Percentiles rank a stretch among this genome's conserved stretches.
Evolutionary conservation across 2,329 filamentous ascomycete species (phyloP).

Genomic region (Paecilomyces sp.): DNA sequence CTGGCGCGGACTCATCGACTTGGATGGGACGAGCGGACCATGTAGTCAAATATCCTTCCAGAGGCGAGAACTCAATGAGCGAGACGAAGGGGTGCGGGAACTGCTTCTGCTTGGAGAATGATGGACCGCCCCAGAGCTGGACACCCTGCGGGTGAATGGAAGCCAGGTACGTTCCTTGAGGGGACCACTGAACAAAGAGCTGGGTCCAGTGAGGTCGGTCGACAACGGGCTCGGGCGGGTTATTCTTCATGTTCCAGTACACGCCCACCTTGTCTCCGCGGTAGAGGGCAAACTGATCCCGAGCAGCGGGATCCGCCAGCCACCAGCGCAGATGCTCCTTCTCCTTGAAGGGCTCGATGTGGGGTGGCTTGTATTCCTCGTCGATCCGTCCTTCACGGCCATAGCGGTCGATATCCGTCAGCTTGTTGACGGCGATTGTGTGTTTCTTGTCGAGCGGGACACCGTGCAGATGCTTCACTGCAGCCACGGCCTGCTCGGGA

Average conservation of each 20-base stretch:
- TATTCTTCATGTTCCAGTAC: constrained; percentile 98
- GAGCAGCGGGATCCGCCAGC: constrained; percentile 78
- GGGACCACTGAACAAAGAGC: constrained; percentile 96
- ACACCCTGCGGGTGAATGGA: constrained; percentile 95
- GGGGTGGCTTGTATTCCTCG: constrained; percentile 77
- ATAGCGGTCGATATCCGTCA: constrained; percentile 95
- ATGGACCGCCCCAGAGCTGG: constrained; percentile 88
- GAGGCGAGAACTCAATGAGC: constrained; percentile 89
- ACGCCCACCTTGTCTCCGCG: constrained; percentile 86
- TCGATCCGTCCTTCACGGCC: constrained; percentile 89
- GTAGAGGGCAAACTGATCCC: constrained; percentile 95
- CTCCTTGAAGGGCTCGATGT: constrained; percentile 77
- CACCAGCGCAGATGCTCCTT: constrained; percentile 94
- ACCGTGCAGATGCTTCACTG: constrained; percentile 80
- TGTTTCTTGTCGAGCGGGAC: constrained; percentile 94
- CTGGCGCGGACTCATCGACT: constrained; percentile 80
- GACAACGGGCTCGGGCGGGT: constrained; percentile 77
- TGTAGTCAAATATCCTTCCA: constrained; percentile 87
- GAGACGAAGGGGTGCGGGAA: constrained; percentile 96
- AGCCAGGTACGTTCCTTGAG: constrained; percentile 84
- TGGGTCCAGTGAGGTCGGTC: constrained; percentile 97
- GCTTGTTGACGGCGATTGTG: constrained; percentile 91
- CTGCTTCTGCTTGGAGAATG: constrained; percentile 83
- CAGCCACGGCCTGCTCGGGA: constrained; percentile 79
- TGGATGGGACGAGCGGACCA: constrained; percentile 94